phyloP scores from a whole-genome alignment of 2,329 filamentous ascomycete genomes.

The Alternaria sp. region DNA sequence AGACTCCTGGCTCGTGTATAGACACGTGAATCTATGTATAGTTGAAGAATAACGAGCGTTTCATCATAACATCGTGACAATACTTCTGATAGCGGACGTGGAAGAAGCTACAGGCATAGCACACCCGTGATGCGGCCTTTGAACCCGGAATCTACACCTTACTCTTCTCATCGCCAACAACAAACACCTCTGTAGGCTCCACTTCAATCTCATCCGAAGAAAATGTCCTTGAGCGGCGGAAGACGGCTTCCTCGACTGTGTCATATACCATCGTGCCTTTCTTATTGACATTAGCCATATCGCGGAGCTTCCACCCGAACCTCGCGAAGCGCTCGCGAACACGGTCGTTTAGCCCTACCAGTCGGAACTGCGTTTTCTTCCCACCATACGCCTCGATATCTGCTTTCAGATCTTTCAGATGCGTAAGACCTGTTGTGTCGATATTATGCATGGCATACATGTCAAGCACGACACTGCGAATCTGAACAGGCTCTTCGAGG shows the following conservation, averaged over 20 bases:
- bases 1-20: neutral
- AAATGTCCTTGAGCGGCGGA: conserved; percentile 6
- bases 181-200: conserved; percentile 18
- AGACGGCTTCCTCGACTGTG: conserved; percentile 21
- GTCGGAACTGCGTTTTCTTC: conserved; percentile 53
- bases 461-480: conserved; percentile 60
- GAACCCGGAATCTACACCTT: conserved; percentile 8
- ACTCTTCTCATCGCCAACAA: conserved; percentile 27
- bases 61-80: neutral
- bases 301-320: conserved; percentile 41
- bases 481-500: conserved; percentile 44
- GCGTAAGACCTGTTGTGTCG: conserved; percentile 60
- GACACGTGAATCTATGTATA: neutral
- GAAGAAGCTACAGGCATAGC: neutral
- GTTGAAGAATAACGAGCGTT: neutral
- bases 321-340: conserved; percentile 42
- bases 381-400: conserved; percentile 60
- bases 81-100: neutral
- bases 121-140: neutral
- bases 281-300: conserved; percentile 6
- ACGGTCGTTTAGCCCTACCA: conserved; percentile 56
- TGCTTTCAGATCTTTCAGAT: conserved; percentile 56
- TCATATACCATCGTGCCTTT: conserved; percentile 23
- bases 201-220: conserved; percentile 18
- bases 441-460: conserved; percentile 60